Percentiles rank a stretch among this genome's conserved stretches.
These are phyloP conservation scores for Peltaster fructicola DNA, from an alignment of 2,329 filamentous ascomycete genomes.

Conservation along the genomic window DNA sequence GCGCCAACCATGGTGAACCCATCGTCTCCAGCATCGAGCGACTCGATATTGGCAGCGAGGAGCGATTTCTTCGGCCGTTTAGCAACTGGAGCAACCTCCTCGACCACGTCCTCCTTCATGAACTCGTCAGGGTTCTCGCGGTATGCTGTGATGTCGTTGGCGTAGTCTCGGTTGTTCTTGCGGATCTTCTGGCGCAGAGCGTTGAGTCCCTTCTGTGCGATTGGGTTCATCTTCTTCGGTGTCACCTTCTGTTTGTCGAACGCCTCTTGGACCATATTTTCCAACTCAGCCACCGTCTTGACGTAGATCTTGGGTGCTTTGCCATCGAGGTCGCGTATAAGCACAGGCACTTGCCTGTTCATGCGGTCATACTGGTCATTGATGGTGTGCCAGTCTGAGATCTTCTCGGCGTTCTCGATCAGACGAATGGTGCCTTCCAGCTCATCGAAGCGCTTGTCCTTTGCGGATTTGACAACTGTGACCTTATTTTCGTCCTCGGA, in stretches of 20 bases:
- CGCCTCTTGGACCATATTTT: slow-evolving; percentile 86
- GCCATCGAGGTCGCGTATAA: slow-evolving; percentile 41
- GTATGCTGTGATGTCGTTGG: slow-evolving; percentile 73
- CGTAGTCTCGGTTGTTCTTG: slow-evolving; percentile 95
- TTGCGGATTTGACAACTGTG: slow-evolving; percentile 86
- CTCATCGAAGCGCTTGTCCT: slow-evolving; percentile 93
- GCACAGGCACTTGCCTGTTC: slow-evolving; percentile 27
- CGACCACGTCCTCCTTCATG: slow-evolving; percentile 71
- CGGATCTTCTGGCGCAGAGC: slow-evolving; percentile 96
- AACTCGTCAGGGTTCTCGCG: slow-evolving; percentile 68
- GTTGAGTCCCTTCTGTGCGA: slow-evolving; percentile 83
- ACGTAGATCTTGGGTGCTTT: slow-evolving; percentile 82
- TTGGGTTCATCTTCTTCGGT: slow-evolving; percentile 97
- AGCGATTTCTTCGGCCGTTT: slow-evolving; percentile 33
- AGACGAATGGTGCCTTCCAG: slow-evolving; percentile 73
- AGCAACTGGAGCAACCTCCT: slow-evolving; percentile 38
- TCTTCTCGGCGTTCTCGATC: slow-evolving; percentile 95
- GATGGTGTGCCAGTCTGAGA: slow-evolving; percentile 91
- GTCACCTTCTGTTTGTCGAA: slow-evolving; percentile 91
- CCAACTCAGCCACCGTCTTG: slow-evolving; percentile 80
- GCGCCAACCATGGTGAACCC: slow-evolving; percentile 81
- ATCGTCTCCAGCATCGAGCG: slow-evolving; percentile 50
- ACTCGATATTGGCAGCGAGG: slow-evolving; percentile 32
- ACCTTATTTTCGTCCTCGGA: slow-evolving; percentile 69
- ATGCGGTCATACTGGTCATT: slow-evolving; percentile 43